These are phyloP conservation scores for Saccharomycopsis selenospora DNA, from an alignment of 805 yeast species.

Conservation along the genomic window DNA sequence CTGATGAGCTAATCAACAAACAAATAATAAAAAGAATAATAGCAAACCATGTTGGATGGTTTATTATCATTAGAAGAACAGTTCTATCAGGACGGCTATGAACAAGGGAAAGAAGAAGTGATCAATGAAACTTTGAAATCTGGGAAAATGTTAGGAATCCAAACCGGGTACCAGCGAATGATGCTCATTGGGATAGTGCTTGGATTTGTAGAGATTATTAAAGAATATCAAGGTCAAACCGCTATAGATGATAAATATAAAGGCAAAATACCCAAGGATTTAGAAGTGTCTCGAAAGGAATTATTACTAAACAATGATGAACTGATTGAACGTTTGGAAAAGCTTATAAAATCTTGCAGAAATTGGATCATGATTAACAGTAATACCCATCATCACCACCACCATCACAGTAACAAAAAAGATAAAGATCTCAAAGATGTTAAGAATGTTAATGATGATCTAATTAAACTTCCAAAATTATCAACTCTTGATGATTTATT, in stretches of 20 bases:
- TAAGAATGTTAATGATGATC: too few species aligned
- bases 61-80: slow-evolving; percentile 12
- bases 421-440: too few species aligned
- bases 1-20: too few species aligned
- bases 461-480: neutral
- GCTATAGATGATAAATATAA: slow-evolving; percentile 3
- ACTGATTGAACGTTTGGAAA: slow-evolving; percentile 14
- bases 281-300: slow-evolving; percentile 9
- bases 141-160: slow-evolving; percentile 21
- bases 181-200: slow-evolving; percentile 15
- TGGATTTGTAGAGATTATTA: slow-evolving; percentile 10
- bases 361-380: slow-evolving; percentile 20
- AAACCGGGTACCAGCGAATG: slow-evolving; percentile 19
- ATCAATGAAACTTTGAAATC: slow-evolving; percentile 12
- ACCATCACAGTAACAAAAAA: too few species aligned
- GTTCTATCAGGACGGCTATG: slow-evolving; percentile 18
- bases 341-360: slow-evolving; percentile 13
- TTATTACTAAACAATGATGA: slow-evolving; percentile 16
- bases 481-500: neutral
- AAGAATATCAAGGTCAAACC: neutral
- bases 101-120: slow-evolving; percentile 14
- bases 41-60: slow-evolving; percentile 8
- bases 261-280: slow-evolving; percentile 8
- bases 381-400: too few species aligned
- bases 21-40: too few species aligned